Conservation (phyloP, 257 asterid species). For the Petunia secreta region DNA sequence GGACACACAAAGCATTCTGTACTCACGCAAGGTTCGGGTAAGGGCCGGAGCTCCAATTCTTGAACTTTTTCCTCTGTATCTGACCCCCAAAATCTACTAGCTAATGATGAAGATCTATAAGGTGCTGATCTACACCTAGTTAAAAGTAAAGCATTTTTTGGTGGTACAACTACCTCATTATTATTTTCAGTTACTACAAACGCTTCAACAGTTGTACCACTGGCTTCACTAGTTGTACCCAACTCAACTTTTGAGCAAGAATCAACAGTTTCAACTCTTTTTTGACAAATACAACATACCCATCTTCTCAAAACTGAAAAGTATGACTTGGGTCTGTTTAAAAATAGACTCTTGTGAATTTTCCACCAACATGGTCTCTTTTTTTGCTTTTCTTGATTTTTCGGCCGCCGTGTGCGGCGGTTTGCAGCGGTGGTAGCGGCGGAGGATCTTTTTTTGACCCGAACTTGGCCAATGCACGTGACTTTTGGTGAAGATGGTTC, state of each 20-base stretch:
- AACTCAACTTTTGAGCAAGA: constrained; percentile 42
- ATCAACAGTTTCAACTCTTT: constrained; percentile 47
- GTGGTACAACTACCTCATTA: constrained; percentile 41
- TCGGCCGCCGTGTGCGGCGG: constrained; percentile 23
- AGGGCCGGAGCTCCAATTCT: constrained; percentile 3
- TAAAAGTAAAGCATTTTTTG: constrained; percentile 65
- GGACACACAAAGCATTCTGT: no score
- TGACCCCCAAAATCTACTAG: constrained; percentile 74
- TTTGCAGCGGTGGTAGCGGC: constrained; percentile 20
- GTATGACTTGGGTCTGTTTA: constrained; percentile 32
- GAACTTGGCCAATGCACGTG: constrained; percentile 90
- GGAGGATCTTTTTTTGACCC: constrained; percentile 62
- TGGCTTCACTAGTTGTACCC: constrained; percentile 16
- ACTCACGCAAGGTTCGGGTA: no score
- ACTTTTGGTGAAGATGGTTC: constrained; percentile 91
- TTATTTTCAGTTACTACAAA: constrained; percentile 27
- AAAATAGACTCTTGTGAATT: constrained; percentile 27
- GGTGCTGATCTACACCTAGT: constrained; percentile 98
- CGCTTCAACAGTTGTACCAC: not conserved
- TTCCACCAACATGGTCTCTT: constrained; percentile 39
- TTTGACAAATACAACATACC: constrained; percentile 45
- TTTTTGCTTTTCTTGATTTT: not conserved
- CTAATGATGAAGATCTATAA: constrained; percentile 85
- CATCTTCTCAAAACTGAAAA: constrained; percentile 41
- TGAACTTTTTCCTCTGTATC: constrained; percentile 21